Evolutionary conservation across 2,329 filamentous ascomycete species (phyloP), one percentile per base, ranked within the genome.

Genomic region (Pseudogymnoascus sp.): DNA sequence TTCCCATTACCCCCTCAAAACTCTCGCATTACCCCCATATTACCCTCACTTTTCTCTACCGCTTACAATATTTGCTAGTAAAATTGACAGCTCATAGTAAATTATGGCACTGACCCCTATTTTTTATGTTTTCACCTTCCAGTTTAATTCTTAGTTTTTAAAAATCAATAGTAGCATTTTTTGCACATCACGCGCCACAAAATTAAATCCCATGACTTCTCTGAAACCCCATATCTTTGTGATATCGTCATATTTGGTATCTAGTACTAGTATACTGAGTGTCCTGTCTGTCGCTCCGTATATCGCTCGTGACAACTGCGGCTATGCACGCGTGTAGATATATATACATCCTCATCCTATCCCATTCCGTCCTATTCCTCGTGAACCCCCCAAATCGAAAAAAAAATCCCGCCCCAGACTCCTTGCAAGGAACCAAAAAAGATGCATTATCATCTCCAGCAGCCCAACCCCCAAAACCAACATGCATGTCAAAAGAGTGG

Each of bases 171-270:
- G 12, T 55, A 29, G 33, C 33, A 55, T 55, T 55, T 45, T 52
- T 33, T 19, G 10, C 45, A 19, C 2, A 33, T 55, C 45, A 55
- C 26, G 45, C 45, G 45, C 45, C 29, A 19, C 23, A 19, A 55
- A 55, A 12, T 55, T 55, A 33, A 33, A 33, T 33, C 45, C 26
- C 26, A 55, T 55, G 45, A 55, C 45, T 26, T 33, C 26, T 4
- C n/a, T 55, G 45, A 55, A 55, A 55, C 45, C 23, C 6, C n/a
- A 2, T 3, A 3, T 55, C n/a, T 19, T 19, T 55, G n/a, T 33
- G 7, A 55, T 33, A 55, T 55, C 29, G 26, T 55, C 45, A 55
- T 19, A 55, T 55, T 55, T 55, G 26, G 45, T 55, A 55, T 55
- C 45, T 52, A 52, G 45, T 52, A 16, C 43, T 49, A 49, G 21